Base-by-base conservation (phyloP, 164 flowering plant species). In the Annona squamosa region DNA sequence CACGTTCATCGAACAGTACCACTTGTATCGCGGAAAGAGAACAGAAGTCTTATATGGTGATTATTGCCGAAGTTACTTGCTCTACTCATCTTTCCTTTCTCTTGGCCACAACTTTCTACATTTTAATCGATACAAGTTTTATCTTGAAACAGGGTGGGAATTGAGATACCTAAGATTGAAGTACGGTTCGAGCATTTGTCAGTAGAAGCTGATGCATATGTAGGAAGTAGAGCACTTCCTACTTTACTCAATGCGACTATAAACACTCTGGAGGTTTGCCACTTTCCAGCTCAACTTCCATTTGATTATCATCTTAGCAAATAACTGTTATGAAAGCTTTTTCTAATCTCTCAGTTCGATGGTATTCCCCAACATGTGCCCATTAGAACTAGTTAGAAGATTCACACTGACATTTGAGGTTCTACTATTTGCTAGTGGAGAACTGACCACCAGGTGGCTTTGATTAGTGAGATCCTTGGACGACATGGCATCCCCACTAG, bases 211-310 rank as follows among this genome's bases (percentile, higher is more conserved):
- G 88, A 89, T 66, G 85, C 84, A 5, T 85, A 85, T 74, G 77
- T 82, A 45, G 95, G 90, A 46, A 81, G 82, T 63, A 80, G 95
- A 72, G 89, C 92, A 18, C 85, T 89, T 71, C 95, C 95, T 9
- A 87, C 92, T 69, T 79, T 90, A 63, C 62, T 71, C 44, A 90
- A 89, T 75, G 70, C 88, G 17, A 64, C 86, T 48, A 5, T 86
- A 62, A 90, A 90, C 77, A 37, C 79, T 0, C 46, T 87, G 2
- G 94, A 88, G 89, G 91, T 85, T 48, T 7, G 66, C 64, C 13
- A 7, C 13, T 61, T n/a, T 65, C 67, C 13, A 46, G 19, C 26
- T 63, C 62, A 5, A 10, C 48, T 65, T 66, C 4, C 68, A 66
- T 66, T 41, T 44, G 17, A 66, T 44, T 10, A 5, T 66, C n/a